Conservation (phyloP, 148 eudicot genomes). For the Cornus suecica region DNA sequence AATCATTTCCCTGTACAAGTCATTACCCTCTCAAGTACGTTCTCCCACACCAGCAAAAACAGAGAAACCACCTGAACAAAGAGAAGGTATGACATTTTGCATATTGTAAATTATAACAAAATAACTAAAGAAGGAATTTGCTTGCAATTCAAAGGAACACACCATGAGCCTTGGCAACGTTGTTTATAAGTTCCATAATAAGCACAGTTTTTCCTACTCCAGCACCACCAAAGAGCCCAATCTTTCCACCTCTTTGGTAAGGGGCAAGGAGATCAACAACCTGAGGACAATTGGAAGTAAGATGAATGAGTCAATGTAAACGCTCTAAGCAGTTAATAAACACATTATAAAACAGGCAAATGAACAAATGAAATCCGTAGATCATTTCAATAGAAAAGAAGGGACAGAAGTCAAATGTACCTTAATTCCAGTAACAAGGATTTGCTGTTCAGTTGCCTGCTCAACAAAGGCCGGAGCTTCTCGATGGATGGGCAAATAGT, state of each 20-base stretch:
- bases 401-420: conserved; percentile 16
- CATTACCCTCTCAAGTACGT: conserved; percentile 72
- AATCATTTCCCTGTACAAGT: conserved; percentile 68
- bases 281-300: conserved; percentile 15
- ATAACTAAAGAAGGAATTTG: neutral
- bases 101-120: neutral
- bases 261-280: conserved; percentile 75
- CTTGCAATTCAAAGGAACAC: neutral
- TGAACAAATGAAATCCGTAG: neutral
- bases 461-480: conserved; percentile 82
- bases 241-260: conserved; percentile 45
- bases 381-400: neutral
- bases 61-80: conserved; percentile 63
- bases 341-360: neutral
- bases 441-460: conserved; percentile 71
- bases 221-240: conserved; percentile 44
- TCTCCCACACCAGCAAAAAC: conserved; percentile 74
- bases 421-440: conserved; percentile 83
- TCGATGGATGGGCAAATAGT: conserved; percentile 68
- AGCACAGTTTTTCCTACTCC: conserved; percentile 47
- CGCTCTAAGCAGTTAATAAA: neutral
- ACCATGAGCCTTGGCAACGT: conserved; percentile 36
- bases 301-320: neutral
- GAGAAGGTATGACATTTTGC: neutral
- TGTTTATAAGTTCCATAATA: conserved; percentile 27